Base-by-base conservation (phyloP, 331 rosid genomes). In the Saraca asoca region DNA sequence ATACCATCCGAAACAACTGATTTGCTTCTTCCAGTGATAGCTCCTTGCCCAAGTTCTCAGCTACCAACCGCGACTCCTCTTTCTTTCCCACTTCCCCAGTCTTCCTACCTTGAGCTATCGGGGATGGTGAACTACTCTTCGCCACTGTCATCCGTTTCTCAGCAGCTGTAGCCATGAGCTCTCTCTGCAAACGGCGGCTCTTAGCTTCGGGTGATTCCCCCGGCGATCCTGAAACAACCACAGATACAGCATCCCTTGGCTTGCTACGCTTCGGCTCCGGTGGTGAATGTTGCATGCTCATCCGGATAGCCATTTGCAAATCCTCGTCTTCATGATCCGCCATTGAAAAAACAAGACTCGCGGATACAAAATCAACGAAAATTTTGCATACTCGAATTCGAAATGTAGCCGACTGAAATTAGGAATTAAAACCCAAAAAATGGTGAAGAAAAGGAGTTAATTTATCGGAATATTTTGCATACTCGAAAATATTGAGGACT, bases 221-320 rank as follows among this genome's bases (percentile, higher is more conserved):
- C 75, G 84, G 68, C 7, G 73, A 82, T 16, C 71, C 82, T 20
- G 75, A 51, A 68, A 72, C 80, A 51, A 69, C 67, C 44, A 83
- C 95, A 31, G 79, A 35, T 0, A 74, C 79, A 9, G 66, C 78
- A 49, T 92, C 98, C 48, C 86, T 68, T 1, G 95, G 94, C 74
- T 89, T 92, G 69, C 91, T 92, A 10, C 98, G 88, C 87, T 92
- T 92, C 15, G 94, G 95, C 67, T 87, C 98, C 31, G 96, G 98
- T 29, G 85, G 81, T 7, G 85, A 73, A 41, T 75, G 74, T 64
- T 88, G 97, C 98, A 93, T 93, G 69, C 98, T 93, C 91, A 90
- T 90, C 81, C 88, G 73, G 49, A 93, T 72, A 17, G 98, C 98
- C 84, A 78, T 82, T 70, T 83, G 80, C 65, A 93, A 84, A 64